Base-by-base conservation (phyloP, 169 alveolate genomes). In the Plasmodium chabaudi region DNA sequence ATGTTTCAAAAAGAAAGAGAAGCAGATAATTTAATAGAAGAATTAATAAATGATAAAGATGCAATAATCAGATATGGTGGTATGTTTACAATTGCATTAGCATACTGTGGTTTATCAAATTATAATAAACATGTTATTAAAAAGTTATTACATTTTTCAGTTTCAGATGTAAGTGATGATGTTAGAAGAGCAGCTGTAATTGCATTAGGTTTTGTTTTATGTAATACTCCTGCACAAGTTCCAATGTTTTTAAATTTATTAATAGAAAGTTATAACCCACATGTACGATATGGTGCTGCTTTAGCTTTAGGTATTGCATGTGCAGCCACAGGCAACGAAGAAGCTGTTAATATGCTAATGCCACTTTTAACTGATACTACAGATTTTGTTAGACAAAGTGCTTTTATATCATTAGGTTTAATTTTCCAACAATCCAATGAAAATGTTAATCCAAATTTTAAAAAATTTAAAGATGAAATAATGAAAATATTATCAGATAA, bases 121-220 rank as follows among this genome's bases (percentile, higher is more conserved):
- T 68, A 73, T 46, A 87, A 87, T 87, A 87, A 87, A 25, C 88
- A 93, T 44, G 97, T 99, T 25, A 93, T 99, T 87, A 97, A 97
- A 79, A 97, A 97, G 88, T 96, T 99, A 57, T 92, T 99, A 25
- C 98, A 97, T 88, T 93, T 97, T 67, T 97, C 99, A 34, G 99
- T 98, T 5, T 96, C 99, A 15, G 99, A 99, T 91, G 99, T 98
- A 56, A 96, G 98, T 68, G 99, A 98, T 93, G 99, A 99, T 93
- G 99, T 98, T n/a, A 95, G 99, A 73, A 94, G 99, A 88, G 99
- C 99, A 4, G 99, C 99, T 23, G 99, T 98, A 21, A 97, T 98
- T n/a, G 95, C 98, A 42, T 88, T 98, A 27, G 99, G 99, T 19
- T 97, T 97, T 93, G 96, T 98, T 0, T 87, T 96, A 15, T 89